phyloP scores from a whole-genome alignment of 345 rosid species.

The Gossypium raimondii region DNA sequence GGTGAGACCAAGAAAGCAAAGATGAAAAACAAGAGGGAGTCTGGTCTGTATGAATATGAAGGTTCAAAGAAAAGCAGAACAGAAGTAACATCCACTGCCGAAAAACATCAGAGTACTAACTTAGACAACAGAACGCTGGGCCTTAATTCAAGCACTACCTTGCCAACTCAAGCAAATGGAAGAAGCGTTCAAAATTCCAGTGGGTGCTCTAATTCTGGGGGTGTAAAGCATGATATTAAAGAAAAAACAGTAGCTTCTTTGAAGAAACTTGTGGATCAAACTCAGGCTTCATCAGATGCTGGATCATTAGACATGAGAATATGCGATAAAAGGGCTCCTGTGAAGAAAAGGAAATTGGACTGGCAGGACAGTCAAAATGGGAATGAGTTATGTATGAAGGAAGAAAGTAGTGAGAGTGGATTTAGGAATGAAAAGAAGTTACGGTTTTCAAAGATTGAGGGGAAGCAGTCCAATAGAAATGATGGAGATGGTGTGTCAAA shows the following conservation, averaged over 20 bases:
- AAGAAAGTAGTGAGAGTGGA: conserved; percentile 32
- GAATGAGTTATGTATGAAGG: conserved; percentile 25
- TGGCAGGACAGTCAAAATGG: conserved; percentile 32
- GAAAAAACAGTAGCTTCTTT: conserved; percentile 28
- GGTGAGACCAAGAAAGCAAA: conserved; percentile 37
- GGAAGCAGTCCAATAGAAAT: conserved; percentile 6
- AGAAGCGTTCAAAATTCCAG: conserved; percentile 21
- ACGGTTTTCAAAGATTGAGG: conserved; percentile 25
- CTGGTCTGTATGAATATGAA: conserved; percentile 33
- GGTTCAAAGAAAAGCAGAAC: conserved; percentile 38
- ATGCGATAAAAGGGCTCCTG: conserved; percentile 27
- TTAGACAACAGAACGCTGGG: conserved; percentile 16
- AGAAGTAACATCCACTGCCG: conserved; percentile 24
- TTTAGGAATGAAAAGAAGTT: conserved; percentile 33
- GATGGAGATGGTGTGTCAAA: conserved; percentile 19
- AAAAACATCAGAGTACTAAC: conserved; percentile 18
- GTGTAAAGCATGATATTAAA: conserved; percentile 33
- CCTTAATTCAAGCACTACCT: conserved; percentile 24
- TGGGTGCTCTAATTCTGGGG: conserved; percentile 22
- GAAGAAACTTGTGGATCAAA: conserved; percentile 32
- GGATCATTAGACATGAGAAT: conserved; percentile 36
- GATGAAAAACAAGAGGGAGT: conserved; percentile 41
- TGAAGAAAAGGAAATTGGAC: conserved; percentile 41
- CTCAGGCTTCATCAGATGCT: conserved; percentile 39
- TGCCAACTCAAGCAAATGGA: conserved; percentile 25